Conservation (phyloP, 176 grass and related monocot species). For the Leersia perrieri region DNA sequence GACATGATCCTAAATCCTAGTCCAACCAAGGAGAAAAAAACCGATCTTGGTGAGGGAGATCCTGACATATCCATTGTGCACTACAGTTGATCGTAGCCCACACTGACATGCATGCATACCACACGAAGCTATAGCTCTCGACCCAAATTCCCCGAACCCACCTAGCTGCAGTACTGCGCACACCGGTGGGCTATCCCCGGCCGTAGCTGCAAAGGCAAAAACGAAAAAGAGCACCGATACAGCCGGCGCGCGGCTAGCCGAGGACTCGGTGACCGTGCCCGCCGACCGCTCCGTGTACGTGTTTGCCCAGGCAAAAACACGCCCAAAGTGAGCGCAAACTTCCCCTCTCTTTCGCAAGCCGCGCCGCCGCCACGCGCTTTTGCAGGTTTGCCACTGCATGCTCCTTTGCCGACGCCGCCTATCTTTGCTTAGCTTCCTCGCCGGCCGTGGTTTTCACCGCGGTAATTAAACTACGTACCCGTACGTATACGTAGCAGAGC, state of each 20-base stretch:
- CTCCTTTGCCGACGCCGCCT: not conserved
- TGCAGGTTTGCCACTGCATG: not conserved
- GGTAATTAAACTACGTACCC: not conserved
- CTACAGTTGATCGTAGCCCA: not conserved
- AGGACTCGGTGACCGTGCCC: not conserved
- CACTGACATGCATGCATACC: too few species aligned
- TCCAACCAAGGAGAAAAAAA: not conserved
- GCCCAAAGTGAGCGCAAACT: too few species aligned
- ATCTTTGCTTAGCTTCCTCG: not conserved
- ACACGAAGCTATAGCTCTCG: not conserved
- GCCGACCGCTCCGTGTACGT: not conserved
- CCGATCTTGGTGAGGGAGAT: not conserved
- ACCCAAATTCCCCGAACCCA: not conserved
- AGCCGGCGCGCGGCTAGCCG: not conserved
- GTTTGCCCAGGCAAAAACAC: not conserved
- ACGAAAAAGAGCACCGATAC: not conserved
- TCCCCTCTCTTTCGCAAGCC: not conserved
- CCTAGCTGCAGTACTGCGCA: too few species aligned
- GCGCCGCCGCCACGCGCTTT: too few species aligned
- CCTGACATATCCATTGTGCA: not conserved
- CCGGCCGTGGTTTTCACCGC: not conserved
- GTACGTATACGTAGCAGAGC: not conserved
- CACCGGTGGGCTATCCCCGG: too few species aligned
- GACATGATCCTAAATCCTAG: not conserved
- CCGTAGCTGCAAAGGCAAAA: not conserved